phyloP scores from a whole-genome alignment of 257 asterid genomes.

The Solanum microdontum region DNA sequence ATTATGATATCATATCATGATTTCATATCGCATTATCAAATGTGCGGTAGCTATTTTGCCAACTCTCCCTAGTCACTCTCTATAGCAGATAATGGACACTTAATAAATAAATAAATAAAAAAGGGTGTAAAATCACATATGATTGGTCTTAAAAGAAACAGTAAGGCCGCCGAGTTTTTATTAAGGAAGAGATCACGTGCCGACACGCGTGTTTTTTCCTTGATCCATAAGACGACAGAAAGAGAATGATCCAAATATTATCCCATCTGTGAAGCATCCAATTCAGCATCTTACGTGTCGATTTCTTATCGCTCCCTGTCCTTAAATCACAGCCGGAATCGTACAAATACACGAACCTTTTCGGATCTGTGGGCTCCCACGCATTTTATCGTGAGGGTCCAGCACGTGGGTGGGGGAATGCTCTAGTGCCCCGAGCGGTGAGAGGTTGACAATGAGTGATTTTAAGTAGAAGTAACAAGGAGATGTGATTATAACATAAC shows the following conservation, averaged over 20 bases:
- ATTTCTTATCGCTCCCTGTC: slow-evolving; percentile 16
- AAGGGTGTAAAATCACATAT: not conserved
- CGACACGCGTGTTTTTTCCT: slow-evolving; percentile 9
- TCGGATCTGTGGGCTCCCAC: slow-evolving; percentile 27
- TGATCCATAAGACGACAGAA: not conserved
- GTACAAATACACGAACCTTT: slow-evolving; percentile 18
- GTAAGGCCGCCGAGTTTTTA: slow-evolving; percentile 31
- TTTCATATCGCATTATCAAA: too few species aligned
- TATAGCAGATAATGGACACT: too few species aligned
- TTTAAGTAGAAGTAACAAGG: not conserved
- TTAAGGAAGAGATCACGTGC: not conserved
- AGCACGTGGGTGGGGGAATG: not conserved
- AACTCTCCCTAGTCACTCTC: too few species aligned
- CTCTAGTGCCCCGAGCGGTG: not conserved
- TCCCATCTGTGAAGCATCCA: slow-evolving; percentile 8
- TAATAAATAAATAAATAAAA: too few species aligned
- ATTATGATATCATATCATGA: too few species aligned
- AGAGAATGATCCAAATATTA: slow-evolving; percentile 20
- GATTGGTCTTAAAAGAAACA: slow-evolving; percentile 19
- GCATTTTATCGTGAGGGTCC: slow-evolving; percentile 17
- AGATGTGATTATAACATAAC: not conserved
- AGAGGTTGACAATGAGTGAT: not conserved
- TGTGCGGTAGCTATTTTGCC: too few species aligned
- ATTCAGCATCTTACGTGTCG: slow-evolving; percentile 29
- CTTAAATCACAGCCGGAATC: slow-evolving; percentile 5